phyloP scores from a whole-genome alignment of 2,329 filamentous ascomycete genomes.

The Paecilomyces dactylethromorphus region DNA sequence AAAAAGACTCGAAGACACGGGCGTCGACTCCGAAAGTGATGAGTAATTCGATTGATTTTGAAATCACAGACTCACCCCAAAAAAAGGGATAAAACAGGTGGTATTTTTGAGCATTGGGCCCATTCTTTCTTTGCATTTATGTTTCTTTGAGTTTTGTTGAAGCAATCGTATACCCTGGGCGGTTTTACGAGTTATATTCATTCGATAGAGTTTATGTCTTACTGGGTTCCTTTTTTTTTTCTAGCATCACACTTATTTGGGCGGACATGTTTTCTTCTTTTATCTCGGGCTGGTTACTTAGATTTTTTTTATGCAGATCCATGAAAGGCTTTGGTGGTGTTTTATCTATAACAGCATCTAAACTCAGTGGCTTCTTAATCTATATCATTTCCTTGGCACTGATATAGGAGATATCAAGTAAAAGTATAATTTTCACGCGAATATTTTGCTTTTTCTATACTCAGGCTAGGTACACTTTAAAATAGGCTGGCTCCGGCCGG shows the following conservation, averaged over 20 bases:
- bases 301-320: no score
- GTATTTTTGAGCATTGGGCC: no score
- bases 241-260: background rate
- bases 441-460: background rate
- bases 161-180: background rate
- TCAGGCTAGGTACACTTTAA: background rate
- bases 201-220: background rate
- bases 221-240: background rate
- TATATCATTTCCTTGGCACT: background rate
- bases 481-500: background rate
- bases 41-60: slow-evolving; percentile 17
- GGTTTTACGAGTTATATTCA: background rate
- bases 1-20: slow-evolving; percentile 45
- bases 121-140: background rate
- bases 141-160: background rate
- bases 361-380: background rate
- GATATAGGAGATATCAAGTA: background rate
- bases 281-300: no score
- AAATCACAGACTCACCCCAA: no score
- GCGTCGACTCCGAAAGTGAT: slow-evolving; percentile 37
- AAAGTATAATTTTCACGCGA: background rate
- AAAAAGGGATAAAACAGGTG: no score
- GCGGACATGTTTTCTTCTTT: background rate
- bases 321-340: no score
- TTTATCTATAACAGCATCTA: background rate